Conservation (phyloP, 768 basidiomycete species). For the Mycena rebaudengoi region DNA sequence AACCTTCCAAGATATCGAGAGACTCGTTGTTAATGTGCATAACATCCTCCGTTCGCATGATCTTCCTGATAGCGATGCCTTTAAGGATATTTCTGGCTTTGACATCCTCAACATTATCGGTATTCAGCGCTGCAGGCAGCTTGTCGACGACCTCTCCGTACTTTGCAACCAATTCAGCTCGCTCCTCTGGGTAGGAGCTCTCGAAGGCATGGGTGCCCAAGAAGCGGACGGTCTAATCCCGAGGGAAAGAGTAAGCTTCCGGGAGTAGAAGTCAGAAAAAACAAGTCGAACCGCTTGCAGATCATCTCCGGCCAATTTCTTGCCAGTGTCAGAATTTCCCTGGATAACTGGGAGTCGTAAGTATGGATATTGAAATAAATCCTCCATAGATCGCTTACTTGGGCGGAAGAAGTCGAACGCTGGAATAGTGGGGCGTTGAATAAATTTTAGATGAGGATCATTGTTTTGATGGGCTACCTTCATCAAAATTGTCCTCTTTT, state of each 20-base stretch:
- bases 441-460: no score
- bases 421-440: no score
- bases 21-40: slow-evolving; percentile 32
- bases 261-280: no score
- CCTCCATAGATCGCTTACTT: slow-evolving; percentile 25
- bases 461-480: no score
- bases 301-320: slow-evolving; percentile 24
- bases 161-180: slow-evolving; percentile 11
- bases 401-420: slow-evolving; percentile 48
- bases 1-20: slow-evolving; percentile 28
- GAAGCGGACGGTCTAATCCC: slow-evolving; percentile 33
- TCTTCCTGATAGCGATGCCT: slow-evolving; percentile 29
- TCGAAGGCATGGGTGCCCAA: slow-evolving; percentile 32
- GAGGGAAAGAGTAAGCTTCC: no score
- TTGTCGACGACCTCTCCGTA: slow-evolving; percentile 19
- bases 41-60: slow-evolving; percentile 30
- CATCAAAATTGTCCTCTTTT: slow-evolving; percentile 49
- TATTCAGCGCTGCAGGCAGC: neutral
- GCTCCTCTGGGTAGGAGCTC: slow-evolving; percentile 33
- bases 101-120: slow-evolving; percentile 14
- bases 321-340: slow-evolving; percentile 28
- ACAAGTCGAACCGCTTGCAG: no score
- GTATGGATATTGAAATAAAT: neutral
- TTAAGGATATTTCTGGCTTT: slow-evolving; percentile 27
- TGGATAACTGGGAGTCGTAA: slow-evolving; percentile 35